phyloP scores from a whole-genome alignment of 2,329 filamentous ascomycete genomes.

The Dothiorella sarmentorum region DNA sequence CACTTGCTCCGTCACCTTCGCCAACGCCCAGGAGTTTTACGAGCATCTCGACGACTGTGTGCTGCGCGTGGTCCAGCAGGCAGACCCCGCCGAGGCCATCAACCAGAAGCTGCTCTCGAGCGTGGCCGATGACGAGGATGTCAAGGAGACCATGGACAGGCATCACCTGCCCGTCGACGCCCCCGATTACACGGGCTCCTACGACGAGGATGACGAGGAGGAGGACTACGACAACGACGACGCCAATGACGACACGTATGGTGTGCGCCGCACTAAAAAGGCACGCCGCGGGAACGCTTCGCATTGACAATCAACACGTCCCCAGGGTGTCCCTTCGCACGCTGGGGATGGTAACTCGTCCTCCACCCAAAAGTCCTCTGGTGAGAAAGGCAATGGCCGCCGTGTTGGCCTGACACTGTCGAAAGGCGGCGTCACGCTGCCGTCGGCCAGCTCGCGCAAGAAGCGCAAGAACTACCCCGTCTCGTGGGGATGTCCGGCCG shows the following conservation, averaged over 20 bases:
- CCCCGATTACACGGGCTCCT: conserved; percentile 96
- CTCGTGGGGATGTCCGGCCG: conserved; percentile 87
- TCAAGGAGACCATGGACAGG: conserved; percentile 38
- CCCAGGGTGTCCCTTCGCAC: conserved; percentile 43
- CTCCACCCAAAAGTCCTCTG: conserved; percentile 11
- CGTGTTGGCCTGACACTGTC: conserved; percentile 67
- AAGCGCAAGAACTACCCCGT: conserved; percentile 90
- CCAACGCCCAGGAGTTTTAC: conserved; percentile 47
- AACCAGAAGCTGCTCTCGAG: conserved; percentile 41
- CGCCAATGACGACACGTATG: conserved; percentile 54
- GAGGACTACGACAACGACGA: conserved; percentile 53
- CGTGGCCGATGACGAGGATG: conserved; percentile 39
- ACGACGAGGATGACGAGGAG: conserved; percentile 60
- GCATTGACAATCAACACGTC: conserved; percentile 49
- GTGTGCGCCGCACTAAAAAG: conserved; percentile 50
- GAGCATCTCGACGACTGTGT: conserved; percentile 75
- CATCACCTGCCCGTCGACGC: conserved; percentile 55
- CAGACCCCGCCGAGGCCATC: conserved; percentile 42
- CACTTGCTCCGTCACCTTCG: conserved; percentile 81
- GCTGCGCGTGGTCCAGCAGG: conserved; percentile 54
- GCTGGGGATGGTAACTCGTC: conserved; percentile 36
- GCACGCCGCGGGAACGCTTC: conserved; percentile 37
- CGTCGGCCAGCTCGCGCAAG: conserved; percentile 64
- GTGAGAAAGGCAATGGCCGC: conserved; percentile 17
- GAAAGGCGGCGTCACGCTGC: conserved; percentile 64